Evolutionary conservation across 129 eudicot genomes (phyloP).

Genomic region (Saussurea involucrata): DNA sequence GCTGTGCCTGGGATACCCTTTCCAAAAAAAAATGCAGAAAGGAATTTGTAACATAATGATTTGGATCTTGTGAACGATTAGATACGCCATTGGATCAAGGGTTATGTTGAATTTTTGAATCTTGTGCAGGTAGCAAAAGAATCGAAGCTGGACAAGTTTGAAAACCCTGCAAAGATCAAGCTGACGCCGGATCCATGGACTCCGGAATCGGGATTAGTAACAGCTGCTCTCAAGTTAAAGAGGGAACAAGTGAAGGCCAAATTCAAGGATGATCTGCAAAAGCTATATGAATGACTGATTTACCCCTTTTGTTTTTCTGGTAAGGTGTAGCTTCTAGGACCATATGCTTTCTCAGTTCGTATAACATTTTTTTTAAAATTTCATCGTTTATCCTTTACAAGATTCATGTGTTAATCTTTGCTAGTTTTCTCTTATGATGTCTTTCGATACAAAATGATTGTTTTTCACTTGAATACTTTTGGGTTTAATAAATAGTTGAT

Average conservation of each 20-base stretch:
- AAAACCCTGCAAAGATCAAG: conserved; percentile 78
- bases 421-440: conserved; percentile 1
- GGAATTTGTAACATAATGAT: neutral
- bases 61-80: neutral
- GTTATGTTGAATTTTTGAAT: neutral
- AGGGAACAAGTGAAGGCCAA: conserved; percentile 77
- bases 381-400: neutral
- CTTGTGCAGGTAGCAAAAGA: conserved; percentile 68
- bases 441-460: neutral
- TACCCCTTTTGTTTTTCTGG: neutral
- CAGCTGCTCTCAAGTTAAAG: conserved; percentile 88
- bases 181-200: conserved; percentile 87
- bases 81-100: neutral
- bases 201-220: conserved; percentile 91
- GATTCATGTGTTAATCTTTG: conserved; percentile 7
- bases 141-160: conserved; percentile 79
- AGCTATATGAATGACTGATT: conserved; percentile 57
- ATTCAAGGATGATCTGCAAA: conserved; percentile 63
- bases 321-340: neutral
- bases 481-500: neutral
- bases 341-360: neutral
- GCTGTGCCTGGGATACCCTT: too few relatives aligned
- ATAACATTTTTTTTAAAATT: neutral
- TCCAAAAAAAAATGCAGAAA: neutral
- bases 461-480: neutral